Evolutionary conservation across 441 rosid species (phyloP).

Genomic region (Pelargonium cotyledonis): DNA sequence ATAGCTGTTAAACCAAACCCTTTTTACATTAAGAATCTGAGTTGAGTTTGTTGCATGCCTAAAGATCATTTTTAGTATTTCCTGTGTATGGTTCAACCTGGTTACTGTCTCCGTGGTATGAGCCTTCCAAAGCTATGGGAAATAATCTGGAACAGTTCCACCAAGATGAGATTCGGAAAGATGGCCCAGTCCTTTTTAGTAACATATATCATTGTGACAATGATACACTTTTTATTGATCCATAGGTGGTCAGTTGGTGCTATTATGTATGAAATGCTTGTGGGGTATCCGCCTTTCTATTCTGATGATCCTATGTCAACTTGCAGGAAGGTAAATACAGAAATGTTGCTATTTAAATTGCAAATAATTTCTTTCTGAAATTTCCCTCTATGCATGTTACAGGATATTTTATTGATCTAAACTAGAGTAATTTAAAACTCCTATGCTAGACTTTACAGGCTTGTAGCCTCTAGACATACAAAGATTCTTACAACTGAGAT

Average conservation of each 20-base stretch:
- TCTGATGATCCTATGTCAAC: slow-evolving; percentile 25
- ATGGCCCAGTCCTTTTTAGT: slow-evolving; percentile 7
- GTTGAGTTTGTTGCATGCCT: slow-evolving; percentile 11
- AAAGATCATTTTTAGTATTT: background rate
- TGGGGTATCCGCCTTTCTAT: slow-evolving; percentile 27
- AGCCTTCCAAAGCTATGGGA: slow-evolving; percentile 10
- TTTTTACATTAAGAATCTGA: slow-evolving; percentile 2
- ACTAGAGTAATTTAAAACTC: too few relatives aligned
- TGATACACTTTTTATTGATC: slow-evolving; percentile 15
- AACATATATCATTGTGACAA: slow-evolving; percentile 17
- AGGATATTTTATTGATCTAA: background rate
- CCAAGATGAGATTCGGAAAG: slow-evolving; percentile 3
- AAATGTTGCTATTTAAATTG: background rate
- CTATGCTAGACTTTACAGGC: too few relatives aligned
- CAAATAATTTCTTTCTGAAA: background rate
- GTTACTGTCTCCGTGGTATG: background rate
- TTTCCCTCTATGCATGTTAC: background rate
- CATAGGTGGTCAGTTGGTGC: slow-evolving; percentile 44
- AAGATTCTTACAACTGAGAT: too few relatives aligned
- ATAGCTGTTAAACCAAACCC: background rate
- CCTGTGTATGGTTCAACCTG: background rate
- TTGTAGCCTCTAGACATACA: too few relatives aligned
- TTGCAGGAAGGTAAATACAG: slow-evolving; percentile 27
- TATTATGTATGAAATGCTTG: slow-evolving; percentile 70
- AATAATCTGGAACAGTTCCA: background rate